Base-by-base conservation (phyloP, 2,329 filamentous ascomycete genomes). In the Phyllosticta capitalensis region DNA sequence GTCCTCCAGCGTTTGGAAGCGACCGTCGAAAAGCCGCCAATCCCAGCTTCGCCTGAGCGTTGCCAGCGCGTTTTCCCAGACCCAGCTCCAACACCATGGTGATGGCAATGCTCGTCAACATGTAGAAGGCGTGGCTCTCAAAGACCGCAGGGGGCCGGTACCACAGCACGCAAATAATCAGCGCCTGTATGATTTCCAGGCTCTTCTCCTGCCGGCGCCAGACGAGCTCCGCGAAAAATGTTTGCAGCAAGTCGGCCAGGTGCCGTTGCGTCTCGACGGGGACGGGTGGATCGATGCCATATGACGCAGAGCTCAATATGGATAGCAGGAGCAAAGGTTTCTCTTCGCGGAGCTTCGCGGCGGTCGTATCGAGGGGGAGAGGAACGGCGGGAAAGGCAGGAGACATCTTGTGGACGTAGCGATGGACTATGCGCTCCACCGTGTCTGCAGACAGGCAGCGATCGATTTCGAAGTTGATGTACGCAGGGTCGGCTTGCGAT, bases 51-150 rank as follows among this genome's bases (percentile, higher is more conserved):
- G 71, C 69, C 24, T 71, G 67, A 33, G 70, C 75, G n/a, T 65
- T 76, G 68, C 63, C 64, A 73, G 77, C 66, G 78, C 79, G 77
- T 63, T 83, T 81, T 17, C 86, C 88, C 6, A 95, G 81, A 0
- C 90, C 90, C 33, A 95, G 81, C 65, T 95, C 90, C 58, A 95
- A 84, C 24, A 87, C 87, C 85, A 95, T 89, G 65, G 90, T 82
- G 54, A 86, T 86, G 1, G 88, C 87, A 68, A 90, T 84, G 70
- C 95, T 89, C 52, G 90, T 84, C 64, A 94, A 81, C 75, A 92
- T 89, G 74, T 94, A 95, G 71, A 94, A 95, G 69, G 94, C 94
- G 67, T 92, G 83, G 73, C 94, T 88, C 67, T 95, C 89, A 61
- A 89, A 89, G 66, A 88, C 82, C 64, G 92, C 86, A 0, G 90